A percentile compares a stretch with the other conserved stretches of the same genome.
Evolutionary conservation across 108 stramenopile genomes (phyloP).

Genomic region (Nitzschia sp.): DNA sequence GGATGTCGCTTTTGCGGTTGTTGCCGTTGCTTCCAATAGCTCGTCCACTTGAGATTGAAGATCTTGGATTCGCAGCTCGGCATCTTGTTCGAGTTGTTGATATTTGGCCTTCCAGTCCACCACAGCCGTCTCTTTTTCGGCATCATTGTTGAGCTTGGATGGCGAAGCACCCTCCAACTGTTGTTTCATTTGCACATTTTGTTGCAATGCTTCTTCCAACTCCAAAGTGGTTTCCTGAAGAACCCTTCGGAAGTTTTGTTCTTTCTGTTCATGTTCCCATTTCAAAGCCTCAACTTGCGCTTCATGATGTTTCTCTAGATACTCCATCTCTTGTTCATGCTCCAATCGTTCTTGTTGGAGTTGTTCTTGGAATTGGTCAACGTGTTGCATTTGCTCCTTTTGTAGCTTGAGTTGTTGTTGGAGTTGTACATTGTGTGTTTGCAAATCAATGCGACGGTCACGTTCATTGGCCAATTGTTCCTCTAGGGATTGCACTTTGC

Average conservation of each 20-base stretch:
- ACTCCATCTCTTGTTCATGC: background rate
- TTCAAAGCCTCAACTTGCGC: background rate
- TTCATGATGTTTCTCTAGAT: background rate
- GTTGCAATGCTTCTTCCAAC: slow-evolving; percentile 1
- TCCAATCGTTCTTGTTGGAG: slow-evolving; percentile 7
- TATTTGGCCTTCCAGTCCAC: background rate
- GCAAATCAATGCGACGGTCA: background rate
- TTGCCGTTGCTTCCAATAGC: background rate
- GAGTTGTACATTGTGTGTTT: background rate
- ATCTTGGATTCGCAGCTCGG: background rate
- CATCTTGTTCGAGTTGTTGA: slow-evolving; percentile 7
- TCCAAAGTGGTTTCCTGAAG: background rate
- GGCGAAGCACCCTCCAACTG: background rate
- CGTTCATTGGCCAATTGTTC: background rate
- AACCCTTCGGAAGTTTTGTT: background rate
- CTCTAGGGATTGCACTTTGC: background rate
- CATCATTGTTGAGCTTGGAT: too few relatives aligned
- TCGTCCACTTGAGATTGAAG: background rate
- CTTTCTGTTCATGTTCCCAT: background rate
- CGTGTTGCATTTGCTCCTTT: background rate
- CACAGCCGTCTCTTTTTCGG: background rate
- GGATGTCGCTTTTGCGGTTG: background rate
- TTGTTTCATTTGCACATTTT: background rate
- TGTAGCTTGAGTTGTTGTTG: background rate
- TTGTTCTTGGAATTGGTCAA: background rate